A percentile compares a stretch with the other conserved stretches of the same genome.
Evolutionary conservation across 768 basidiomycete genomes (phyloP).

Genomic region (Sistotremastrum niveocremeum): DNA sequence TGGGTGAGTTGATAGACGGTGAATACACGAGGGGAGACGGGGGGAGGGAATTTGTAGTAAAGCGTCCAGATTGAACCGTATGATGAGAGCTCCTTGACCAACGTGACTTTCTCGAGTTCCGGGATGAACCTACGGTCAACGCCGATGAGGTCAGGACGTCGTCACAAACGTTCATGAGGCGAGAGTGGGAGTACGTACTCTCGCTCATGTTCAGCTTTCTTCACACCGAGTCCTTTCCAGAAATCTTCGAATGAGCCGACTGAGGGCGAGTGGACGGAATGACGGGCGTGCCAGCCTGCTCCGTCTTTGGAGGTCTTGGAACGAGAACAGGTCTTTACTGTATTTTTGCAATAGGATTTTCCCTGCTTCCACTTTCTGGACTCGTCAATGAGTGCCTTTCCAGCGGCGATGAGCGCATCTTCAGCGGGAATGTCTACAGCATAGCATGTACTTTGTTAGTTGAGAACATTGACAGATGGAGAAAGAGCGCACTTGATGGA

Average conservation of each 20-base stretch:
- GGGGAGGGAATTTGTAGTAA: constrained; percentile 59
- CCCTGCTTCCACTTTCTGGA: constrained; percentile 52
- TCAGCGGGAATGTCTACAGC: constrained; percentile 46
- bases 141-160: neutral
- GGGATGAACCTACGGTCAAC: constrained; percentile 41
- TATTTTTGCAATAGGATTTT: constrained; percentile 40
- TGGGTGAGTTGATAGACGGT: constrained; percentile 58
- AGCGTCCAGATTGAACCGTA: constrained; percentile 57
- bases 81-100: constrained; percentile 48
- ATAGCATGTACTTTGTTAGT: no score
- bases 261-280: constrained; percentile 49
- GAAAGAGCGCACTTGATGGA: no score
- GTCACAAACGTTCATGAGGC: neutral
- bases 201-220: constrained; percentile 58
- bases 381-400: constrained; percentile 39
- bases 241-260: constrained; percentile 63
- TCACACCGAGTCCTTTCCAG: constrained; percentile 51
- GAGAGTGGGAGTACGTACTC: constrained; percentile 28
- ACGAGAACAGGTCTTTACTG: constrained; percentile 41
- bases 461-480: no score
- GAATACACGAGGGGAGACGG: constrained; percentile 62
- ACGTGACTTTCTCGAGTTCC: constrained; percentile 46
- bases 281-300: constrained; percentile 54
- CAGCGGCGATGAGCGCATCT: constrained; percentile 40
- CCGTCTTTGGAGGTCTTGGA: constrained; percentile 41